These are phyloP conservation scores for Poa pratensis DNA, from an alignment of 176 grass and related monocot genomes.

Conservation along the genomic window DNA sequence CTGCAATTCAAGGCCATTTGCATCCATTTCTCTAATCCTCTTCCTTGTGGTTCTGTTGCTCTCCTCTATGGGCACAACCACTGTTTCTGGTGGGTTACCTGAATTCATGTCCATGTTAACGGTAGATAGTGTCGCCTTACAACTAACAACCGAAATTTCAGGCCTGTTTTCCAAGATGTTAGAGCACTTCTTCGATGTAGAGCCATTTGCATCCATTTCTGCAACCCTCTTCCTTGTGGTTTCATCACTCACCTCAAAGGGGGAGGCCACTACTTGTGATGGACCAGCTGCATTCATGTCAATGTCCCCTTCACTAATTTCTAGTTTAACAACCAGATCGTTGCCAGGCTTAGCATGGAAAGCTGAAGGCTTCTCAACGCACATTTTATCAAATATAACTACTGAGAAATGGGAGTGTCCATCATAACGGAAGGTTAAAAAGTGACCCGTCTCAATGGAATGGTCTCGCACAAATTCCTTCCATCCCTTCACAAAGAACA, in stretches of 20 bases:
- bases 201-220: slow-evolving; percentile 16
- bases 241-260: slow-evolving; percentile 4
- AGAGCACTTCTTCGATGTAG: slow-evolving; percentile 31
- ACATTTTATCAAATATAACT: slow-evolving; percentile 52
- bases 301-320: slow-evolving; percentile 24
- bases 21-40: slow-evolving; percentile 24
- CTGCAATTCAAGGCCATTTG: background rate
- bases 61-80: slow-evolving; percentile 13
- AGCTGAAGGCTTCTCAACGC: slow-evolving; percentile 54
- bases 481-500: slow-evolving; percentile 67
- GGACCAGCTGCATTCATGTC: slow-evolving; percentile 5
- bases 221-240: slow-evolving; percentile 34
- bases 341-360: slow-evolving; percentile 40
- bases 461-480: slow-evolving; percentile 72
- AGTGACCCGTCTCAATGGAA: slow-evolving; percentile 52
- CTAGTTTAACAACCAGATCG: background rate
- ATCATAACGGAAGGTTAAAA: slow-evolving; percentile 72
- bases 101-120: background rate
- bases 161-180: slow-evolving; percentile 2
- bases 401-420: slow-evolving; percentile 62
- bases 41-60: slow-evolving; percentile 15
- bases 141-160: background rate
- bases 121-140: slow-evolving; percentile 2
- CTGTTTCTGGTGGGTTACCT: slow-evolving; percentile 20
- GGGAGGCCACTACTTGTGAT: slow-evolving; percentile 7